Evolutionary conservation across 176 grass and related monocot species (phyloP), one percentile per base, ranked within the genome.

Genomic region (Oryza glaberrima): DNA sequence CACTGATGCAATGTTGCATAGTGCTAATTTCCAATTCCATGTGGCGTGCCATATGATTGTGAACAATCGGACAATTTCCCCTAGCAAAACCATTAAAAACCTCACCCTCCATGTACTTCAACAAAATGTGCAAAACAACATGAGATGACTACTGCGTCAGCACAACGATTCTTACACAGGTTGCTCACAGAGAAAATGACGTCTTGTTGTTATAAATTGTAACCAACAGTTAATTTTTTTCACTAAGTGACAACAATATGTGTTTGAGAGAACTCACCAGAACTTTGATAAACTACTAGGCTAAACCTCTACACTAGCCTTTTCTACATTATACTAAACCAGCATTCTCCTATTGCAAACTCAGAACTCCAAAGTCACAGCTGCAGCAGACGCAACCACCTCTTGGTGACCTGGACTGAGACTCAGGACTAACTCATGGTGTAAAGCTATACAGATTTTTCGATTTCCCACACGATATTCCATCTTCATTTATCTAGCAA

Each of bases 401-500:
- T 14, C 15, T 1, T 7, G 52, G 49, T 52, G 3, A 52, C 49
- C 49, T 52, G 49, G 49, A 52, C 14, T 52, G 49, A 52, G 49
- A 49, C 47, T 49, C 47, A 0, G 49, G 49, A 16, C 14, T 52
- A 52, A 52, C 49, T 52, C 49, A 4, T 52, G 49, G 49, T 17
- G 4, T 17, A 52, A 52, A 16, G 49, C 49, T 52, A 52, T 52
- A 52, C 15, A 52, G 5, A 20, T 58, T 58, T 17, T 58, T 17
- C 17, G 1, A 9, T 69, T 77, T 35, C 3, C 15, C 75, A 8
- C 19, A 47, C 38, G 36, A 41, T 73, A 75, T 12, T 7, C 67
- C 12, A 85, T 74, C 61, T 54, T 64, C 68, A 54, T 70, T 82
- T 86, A 88, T 38, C 78, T 47, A 94, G 43, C 67, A 97, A 90